Base-by-base conservation (phyloP, 2,329 filamentous ascomycete genomes). In the Dactylellina parvicollis region DNA sequence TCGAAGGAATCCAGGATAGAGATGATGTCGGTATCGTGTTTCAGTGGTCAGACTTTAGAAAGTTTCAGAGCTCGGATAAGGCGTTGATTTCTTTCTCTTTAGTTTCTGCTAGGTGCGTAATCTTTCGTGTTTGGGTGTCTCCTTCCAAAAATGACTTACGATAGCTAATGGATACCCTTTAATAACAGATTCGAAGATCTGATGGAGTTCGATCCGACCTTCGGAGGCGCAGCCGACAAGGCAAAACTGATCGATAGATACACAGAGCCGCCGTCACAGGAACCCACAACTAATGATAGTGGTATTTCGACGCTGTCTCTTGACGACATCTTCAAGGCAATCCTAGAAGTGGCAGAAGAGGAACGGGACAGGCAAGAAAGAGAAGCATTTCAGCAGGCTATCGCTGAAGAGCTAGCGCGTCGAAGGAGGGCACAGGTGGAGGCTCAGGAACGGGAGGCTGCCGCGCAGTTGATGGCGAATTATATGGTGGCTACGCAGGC, bases 401-500 rank as follows among this genome's bases (percentile, higher is more conserved):
- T 72, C 14, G 67, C 67, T 2, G 67, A 72, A 22, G 67, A 72
- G 34, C 34, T 72, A 16, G 67, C 59, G 7, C 59, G 67, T 18
- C 32, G 67, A 18, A 59, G 52, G 40, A 44, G 67, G 26, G 59
- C 52, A 4, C 59, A 72, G 40, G 47, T 72, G 4, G 67, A 72
- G 55, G 67, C 67, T 18, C 59, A 72, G 44, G 67, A 72, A 44
- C 42, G 67, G n/a, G 67, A 72, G 14, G 67, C 67, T 16, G 67
- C 67, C 2, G 60, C 67, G 2, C 50, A 65, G 34, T 30, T 72
- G 26, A 47, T 72, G 46, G 60, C 67, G 18, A 72, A 72, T 32
- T 72, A 65, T 32, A 72, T 72, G 59, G 67, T 72, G 2, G 67
- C 67, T n/a, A 52, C 59, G 16, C 67, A 72, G 52, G 67, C 59